Evolutionary conservation across 768 basidiomycete species (phyloP).

Genomic region (Mycena crocata): DNA sequence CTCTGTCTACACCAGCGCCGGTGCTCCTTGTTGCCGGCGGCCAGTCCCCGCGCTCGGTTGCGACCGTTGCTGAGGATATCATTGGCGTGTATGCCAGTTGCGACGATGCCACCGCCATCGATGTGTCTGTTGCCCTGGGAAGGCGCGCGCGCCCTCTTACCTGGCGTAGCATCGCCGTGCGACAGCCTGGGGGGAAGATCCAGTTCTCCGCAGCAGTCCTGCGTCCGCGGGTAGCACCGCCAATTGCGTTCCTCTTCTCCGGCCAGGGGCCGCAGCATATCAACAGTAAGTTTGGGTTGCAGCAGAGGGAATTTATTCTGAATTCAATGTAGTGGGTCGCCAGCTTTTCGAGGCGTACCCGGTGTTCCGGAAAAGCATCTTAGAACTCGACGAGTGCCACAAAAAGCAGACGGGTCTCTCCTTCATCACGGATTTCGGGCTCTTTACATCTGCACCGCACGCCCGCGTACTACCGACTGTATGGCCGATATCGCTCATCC

Average conservation of each 20-base stretch:
- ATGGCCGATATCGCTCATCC: slow-evolving; percentile 41
- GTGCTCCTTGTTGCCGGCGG: no score
- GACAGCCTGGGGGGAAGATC: not conserved
- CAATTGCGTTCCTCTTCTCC: slow-evolving; percentile 48
- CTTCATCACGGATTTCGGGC: slow-evolving; percentile 42
- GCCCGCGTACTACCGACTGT: slow-evolving; percentile 14
- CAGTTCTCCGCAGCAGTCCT: slow-evolving; percentile 39
- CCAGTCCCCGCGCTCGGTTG: no score
- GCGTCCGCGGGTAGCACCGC: slow-evolving; percentile 28
- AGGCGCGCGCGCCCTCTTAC: slow-evolving; percentile 7
- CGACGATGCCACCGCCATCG: not conserved
- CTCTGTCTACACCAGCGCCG: no score
- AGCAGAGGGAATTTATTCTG: no score
- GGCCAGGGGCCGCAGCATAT: slow-evolving; percentile 54
- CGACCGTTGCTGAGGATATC: not conserved
- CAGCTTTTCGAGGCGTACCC: slow-evolving; percentile 42
- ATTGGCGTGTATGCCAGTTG: not conserved
- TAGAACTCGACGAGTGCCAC: slow-evolving; percentile 44
- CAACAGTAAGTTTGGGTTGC: slow-evolving; percentile 38
- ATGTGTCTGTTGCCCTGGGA: not conserved
- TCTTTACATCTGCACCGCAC: slow-evolving; percentile 37
- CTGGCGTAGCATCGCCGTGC: slow-evolving; percentile 35
- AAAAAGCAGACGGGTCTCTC: slow-evolving; percentile 39
- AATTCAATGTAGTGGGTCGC: slow-evolving; percentile 44
- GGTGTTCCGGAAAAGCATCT: slow-evolving; percentile 45